These are phyloP conservation scores for Zasmidium angulare DNA, from an alignment of 2,329 filamentous ascomycete species.

Conservation along the genomic window DNA sequence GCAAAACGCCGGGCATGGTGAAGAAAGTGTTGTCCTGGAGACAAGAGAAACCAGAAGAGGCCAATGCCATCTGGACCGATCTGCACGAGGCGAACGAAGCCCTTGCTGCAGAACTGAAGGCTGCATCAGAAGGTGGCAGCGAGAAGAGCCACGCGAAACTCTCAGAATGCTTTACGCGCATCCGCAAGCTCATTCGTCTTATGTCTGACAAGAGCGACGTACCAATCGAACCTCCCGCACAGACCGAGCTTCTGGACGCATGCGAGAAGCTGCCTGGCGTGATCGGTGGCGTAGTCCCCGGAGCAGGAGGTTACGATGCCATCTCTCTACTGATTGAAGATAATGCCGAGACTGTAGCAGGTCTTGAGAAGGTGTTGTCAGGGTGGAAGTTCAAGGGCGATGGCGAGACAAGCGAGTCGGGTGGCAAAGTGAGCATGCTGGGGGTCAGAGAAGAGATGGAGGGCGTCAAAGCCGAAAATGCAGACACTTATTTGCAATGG, in stretches of 20 bases:
- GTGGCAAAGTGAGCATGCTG: slow-evolving; percentile 65
- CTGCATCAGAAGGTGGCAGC: slow-evolving; percentile 49
- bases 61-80: slow-evolving; percentile 69
- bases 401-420: slow-evolving; percentile 21
- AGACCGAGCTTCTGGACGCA: slow-evolving; percentile 81
- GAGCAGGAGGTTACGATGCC: slow-evolving; percentile 91
- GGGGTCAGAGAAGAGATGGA: slow-evolving; percentile 71
- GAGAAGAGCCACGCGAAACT: slow-evolving; percentile 53
- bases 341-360: slow-evolving; percentile 60
- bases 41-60: slow-evolving; percentile 60
- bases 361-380: slow-evolving; percentile 62
- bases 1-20: slow-evolving; percentile 92
- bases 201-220: slow-evolving; percentile 76
- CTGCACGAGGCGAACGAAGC: slow-evolving; percentile 73
- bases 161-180: slow-evolving; percentile 51
- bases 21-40: slow-evolving; percentile 86
- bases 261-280: slow-evolving; percentile 72
- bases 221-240: slow-evolving; percentile 83
- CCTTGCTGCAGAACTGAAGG: slow-evolving; percentile 64
- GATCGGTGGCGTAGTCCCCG: slow-evolving; percentile 87
- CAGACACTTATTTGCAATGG: slow-evolving; percentile 40
- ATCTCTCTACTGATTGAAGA: slow-evolving; percentile 78
- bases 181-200: slow-evolving; percentile 64
- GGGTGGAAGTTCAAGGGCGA: slow-evolving; percentile 59
- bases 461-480: slow-evolving; percentile 52